Evolutionary conservation across 2,329 filamentous ascomycete species (phyloP), one percentile per base, ranked within the genome.

Genomic region (Alternaria postmessia): DNA sequence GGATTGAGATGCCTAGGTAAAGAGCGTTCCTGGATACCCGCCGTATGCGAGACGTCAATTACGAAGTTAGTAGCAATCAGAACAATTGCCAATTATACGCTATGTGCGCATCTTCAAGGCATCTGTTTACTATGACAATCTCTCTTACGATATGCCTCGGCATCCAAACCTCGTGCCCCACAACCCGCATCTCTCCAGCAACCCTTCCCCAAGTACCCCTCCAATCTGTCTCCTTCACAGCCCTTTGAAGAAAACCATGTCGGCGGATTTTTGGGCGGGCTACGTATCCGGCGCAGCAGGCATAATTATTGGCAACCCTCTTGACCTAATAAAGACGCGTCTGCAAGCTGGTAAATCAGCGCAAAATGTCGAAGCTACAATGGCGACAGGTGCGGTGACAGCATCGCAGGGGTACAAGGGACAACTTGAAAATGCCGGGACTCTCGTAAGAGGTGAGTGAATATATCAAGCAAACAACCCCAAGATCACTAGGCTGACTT

Each of bases 201-300:
- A 42, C 43, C 49, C 12, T 43, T 9, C 46, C 38, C 55, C 57
- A 62, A 54, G 55, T 62, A 46, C 62, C 61, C 63, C 61, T 63
- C 68, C 47, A 63, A 54, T 42, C 53, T 30, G 20, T n/a, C 24
- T 24, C 51, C 42, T 47, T 54, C 16, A 38, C 44, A 7, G 7
- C 30, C 42, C 42, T 24, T 26, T 49, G 32, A 46, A 38, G 20
- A 11, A 46, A 49, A 32, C 58, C 59, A 94, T 95, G 91, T 92
- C 91, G 51, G 88, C 92, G 68, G 94, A 97, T 76, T 97, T 97
- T 79, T 96, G 92, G 91, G 92, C 94, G 59, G 93, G 94, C 72
- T 97, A 97, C 79, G 81, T 95, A 62, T 94, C 91, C 74, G 94
- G 94, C 54, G 93, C 91, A 58, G 84, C 90, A 49, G 92, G 93